A percentile compares a stretch with the other conserved stretches of the same genome.
Evolutionary conservation across 345 rosid genomes (phyloP).

Genomic region (Kandelia obovata): DNA sequence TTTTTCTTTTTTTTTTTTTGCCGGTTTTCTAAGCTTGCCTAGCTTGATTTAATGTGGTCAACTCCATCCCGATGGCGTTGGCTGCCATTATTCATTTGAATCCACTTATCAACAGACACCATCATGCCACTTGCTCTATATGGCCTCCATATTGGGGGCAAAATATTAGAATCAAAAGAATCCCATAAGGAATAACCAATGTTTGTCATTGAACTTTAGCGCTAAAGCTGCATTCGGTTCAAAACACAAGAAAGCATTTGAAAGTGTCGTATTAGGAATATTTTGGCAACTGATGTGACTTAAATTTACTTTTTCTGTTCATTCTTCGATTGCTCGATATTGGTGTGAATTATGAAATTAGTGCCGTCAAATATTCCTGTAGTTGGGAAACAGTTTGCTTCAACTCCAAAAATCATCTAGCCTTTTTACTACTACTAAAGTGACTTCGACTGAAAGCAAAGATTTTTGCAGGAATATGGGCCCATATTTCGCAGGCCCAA

Average conservation of each 20-base stretch:
- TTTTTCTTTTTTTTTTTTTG: background rate
- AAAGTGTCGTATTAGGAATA: conserved; percentile 10
- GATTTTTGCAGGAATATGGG: no score
- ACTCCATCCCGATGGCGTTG: conserved; percentile 18
- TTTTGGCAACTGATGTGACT: conserved; percentile 17
- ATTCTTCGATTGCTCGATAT: no score
- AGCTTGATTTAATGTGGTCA: conserved; percentile 19
- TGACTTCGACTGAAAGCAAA: no score
- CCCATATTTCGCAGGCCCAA: no score
- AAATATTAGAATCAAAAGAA: conserved; percentile 24
- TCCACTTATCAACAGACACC: conserved; percentile 18
- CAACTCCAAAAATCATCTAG: no score
- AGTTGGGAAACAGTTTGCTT: no score
- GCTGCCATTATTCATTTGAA: conserved; percentile 12
- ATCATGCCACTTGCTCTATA: conserved; percentile 25
- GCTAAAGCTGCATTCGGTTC: conserved; percentile 31
- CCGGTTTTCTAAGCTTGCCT: background rate
- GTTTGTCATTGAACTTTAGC: background rate
- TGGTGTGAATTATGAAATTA: no score
- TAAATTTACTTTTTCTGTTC: background rate
- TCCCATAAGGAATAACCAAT: conserved; percentile 8
- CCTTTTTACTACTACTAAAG: no score
- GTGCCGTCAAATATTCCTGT: no score
- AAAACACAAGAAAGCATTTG: conserved; percentile 26
- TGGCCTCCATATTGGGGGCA: conserved; percentile 37